Percentiles rank a stretch among this genome's conserved stretches.
phyloP scores from a whole-genome alignment of 2,329 filamentous ascomycete genomes.

The Podosphaera fusca region DNA sequence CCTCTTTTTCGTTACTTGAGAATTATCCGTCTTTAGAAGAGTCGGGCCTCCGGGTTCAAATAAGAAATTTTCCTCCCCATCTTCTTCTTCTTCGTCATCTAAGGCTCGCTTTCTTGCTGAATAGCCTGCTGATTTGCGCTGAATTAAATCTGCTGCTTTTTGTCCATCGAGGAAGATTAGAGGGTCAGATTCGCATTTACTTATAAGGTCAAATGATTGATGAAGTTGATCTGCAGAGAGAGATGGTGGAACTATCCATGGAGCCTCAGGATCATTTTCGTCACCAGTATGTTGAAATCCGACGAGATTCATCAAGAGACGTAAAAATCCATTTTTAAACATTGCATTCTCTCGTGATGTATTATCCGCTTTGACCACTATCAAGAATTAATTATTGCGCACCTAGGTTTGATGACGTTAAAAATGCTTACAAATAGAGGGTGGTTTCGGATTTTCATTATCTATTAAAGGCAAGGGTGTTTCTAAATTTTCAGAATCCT shows the following conservation, averaged over 20 bases:
- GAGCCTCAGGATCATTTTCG: slow-evolving; percentile 46
- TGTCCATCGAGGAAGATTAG: slow-evolving; percentile 51
- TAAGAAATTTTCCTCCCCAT: slow-evolving; percentile 27
- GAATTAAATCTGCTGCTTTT: slow-evolving; percentile 52
- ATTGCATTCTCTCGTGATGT: slow-evolving; percentile 47
- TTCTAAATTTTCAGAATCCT: slow-evolving; percentile 16
- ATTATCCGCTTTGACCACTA: slow-evolving; percentile 26
- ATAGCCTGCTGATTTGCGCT: slow-evolving; percentile 33
- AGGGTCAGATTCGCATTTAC: slow-evolving; percentile 56
- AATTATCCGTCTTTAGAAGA: slow-evolving; percentile 26
- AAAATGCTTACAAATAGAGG: slow-evolving; percentile 28
- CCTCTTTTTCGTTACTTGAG: slow-evolving; percentile 34
- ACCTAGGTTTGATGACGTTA: not conserved
- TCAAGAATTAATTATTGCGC: slow-evolving; percentile 8
- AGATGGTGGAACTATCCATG: slow-evolving; percentile 53
- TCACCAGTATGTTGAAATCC: slow-evolving; percentile 38
- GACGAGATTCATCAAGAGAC: slow-evolving; percentile 58
- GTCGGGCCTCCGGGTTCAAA: slow-evolving; percentile 51
- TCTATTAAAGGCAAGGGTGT: slow-evolving; percentile 15
- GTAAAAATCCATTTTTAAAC: slow-evolving; percentile 74
- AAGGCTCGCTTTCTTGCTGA: slow-evolving; percentile 30
- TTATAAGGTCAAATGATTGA: slow-evolving; percentile 48
- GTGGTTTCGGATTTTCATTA: slow-evolving; percentile 19
- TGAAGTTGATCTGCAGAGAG: slow-evolving; percentile 41
- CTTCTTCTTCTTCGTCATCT: slow-evolving; percentile 44